Conservation (phyloP, 1,284 basidiomycete species). For the Puccinia triticina region DNA sequence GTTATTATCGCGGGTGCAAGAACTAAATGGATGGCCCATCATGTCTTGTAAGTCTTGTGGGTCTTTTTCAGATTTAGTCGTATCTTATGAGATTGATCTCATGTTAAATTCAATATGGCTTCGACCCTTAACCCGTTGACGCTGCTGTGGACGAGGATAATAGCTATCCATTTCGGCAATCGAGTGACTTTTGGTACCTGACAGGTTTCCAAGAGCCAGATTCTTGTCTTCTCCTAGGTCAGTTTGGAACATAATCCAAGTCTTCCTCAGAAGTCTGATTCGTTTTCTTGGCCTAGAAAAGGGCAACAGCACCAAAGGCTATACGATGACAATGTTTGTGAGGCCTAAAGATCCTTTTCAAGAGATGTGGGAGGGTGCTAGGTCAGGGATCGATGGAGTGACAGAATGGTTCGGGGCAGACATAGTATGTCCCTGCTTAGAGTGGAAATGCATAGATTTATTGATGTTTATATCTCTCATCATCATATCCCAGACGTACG, state of each 20-base stretch:
- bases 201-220: constrained; percentile 46
- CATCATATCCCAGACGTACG: constrained; percentile 17
- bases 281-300: constrained; percentile 64
- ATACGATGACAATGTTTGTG: constrained; percentile 87
- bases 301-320: constrained; percentile 71
- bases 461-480: neutral
- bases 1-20: constrained; percentile 34
- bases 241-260: neutral
- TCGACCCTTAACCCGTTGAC: neutral
- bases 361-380: constrained; percentile 90
- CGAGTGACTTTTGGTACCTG: constrained; percentile 44
- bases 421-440: constrained; percentile 51
- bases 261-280: neutral
- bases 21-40: constrained; percentile 46
- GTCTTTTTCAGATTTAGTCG: neutral
- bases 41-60: constrained; percentile 31
- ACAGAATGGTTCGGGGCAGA: constrained; percentile 59
- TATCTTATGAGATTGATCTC: neutral
- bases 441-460: neutral
- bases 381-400: constrained; percentile 59
- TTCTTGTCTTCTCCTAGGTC: constrained; percentile 41
- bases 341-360: constrained; percentile 73
- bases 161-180: constrained; percentile 44
- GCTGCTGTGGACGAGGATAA: neutral
- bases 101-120: neutral